Base-by-base conservation (phyloP, 805 yeast species). In the Maudiozyma turicensis region DNA sequence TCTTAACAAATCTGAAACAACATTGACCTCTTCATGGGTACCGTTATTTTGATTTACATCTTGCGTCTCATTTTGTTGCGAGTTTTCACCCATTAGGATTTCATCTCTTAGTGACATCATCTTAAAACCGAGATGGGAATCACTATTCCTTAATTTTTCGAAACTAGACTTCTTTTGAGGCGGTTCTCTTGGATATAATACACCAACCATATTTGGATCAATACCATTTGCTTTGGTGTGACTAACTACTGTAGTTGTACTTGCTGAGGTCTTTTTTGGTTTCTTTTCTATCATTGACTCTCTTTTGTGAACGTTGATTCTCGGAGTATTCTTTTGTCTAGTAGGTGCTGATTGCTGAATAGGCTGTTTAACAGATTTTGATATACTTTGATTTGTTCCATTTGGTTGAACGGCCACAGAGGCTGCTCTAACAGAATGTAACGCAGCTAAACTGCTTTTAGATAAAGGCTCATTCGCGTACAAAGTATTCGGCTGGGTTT, bases 111-210 rank as follows among this genome's bases (percentile, higher is more conserved):
- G 44, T 0, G 72, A 66, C 52, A 60, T 53, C 53, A 61, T 69
- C 47, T 69, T 70, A 54, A 69, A 69, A 10, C 71, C 75, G 15
- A 66, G 61, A 49, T 61, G 60, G 13, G 61, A 63, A 10, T 55
- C 54, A 13, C 64, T 54, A n/a, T 45, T 46, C 56, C 72, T 58
- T 45, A 56, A 70, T 56, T 76, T 81, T 54, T 77, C 81, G 58
- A 77, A 82, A 38, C 87, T 81, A 0, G 88, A 81, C 46, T 58
- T 61, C 63, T 70, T 58, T 69, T 66, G 58, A 54, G 70, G 62
- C 37, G 69, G 68, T 34, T 70, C 68, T 43, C 72, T 71, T 28
- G 72, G 74, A 46, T 65, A 64, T 7, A 62, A 53, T 39, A 47
- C 49, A 50, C 54, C 50, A 49, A 49, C 54, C 50, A 47, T 50